Percentiles rank a stretch among this genome's conserved stretches.
Evolutionary conservation across 257 asterid genomes (phyloP).

Genomic region (Galeopsis tetrahit): DNA sequence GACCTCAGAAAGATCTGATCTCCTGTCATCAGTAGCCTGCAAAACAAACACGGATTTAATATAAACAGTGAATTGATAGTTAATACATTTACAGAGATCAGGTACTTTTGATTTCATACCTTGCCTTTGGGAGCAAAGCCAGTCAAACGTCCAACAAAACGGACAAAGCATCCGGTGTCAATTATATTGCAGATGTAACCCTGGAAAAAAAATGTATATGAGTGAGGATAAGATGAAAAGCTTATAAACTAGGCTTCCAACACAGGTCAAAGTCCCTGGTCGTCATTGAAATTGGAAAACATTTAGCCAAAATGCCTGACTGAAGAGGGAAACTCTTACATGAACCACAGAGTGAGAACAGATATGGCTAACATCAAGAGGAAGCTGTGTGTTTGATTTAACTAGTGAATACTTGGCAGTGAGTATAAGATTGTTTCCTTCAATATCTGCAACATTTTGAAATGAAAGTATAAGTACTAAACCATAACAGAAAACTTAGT

Average conservation of each 20-base stretch:
- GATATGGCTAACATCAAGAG: constrained; percentile 73
- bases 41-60: constrained; percentile 29
- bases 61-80: constrained; percentile 11
- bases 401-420: constrained; percentile 84
- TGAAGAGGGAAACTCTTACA: constrained; percentile 52
- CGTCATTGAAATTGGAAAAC: neutral
- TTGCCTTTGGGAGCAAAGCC: constrained; percentile 95
- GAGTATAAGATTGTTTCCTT: constrained; percentile 75
- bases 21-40: constrained; percentile 86
- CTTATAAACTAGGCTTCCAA: constrained; percentile 19
- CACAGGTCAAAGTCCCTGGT: constrained; percentile 13
- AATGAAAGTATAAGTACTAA: neutral
- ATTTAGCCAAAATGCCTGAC: neutral
- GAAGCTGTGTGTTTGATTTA: constrained; percentile 68
- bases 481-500: constrained; percentile 11
- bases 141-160: constrained; percentile 91
- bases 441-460: constrained; percentile 64
- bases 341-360: constrained; percentile 72
- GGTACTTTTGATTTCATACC: constrained; percentile 45
- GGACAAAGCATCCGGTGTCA: constrained; percentile 93
- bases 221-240: constrained; percentile 27
- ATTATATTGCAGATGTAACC: constrained; percentile 92
- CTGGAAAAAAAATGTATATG: constrained; percentile 54
- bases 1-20: constrained; percentile 67
- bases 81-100: neutral